phyloP scores from a whole-genome alignment of 2,329 filamentous ascomycete genomes.

The Exophiala aquamarina region DNA sequence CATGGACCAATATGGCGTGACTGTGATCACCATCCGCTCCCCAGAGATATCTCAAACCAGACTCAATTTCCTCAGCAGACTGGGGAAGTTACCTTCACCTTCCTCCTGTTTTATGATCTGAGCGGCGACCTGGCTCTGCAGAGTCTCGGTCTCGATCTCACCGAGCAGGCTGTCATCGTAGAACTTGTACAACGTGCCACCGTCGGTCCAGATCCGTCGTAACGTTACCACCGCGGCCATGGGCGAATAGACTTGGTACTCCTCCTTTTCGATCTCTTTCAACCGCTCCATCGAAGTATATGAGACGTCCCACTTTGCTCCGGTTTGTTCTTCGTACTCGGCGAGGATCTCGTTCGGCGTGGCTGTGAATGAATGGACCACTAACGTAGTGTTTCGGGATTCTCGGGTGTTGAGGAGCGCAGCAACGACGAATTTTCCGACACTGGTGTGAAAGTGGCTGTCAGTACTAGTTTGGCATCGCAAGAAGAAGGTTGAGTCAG shows the following conservation, averaged over 20 bases:
- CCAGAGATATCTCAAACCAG: conserved; percentile 13
- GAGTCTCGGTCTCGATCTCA: conserved; percentile 52
- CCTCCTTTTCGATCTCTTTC: conserved; percentile 57
- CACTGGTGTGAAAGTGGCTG: conserved; percentile 47
- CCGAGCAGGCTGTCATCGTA: conserved; percentile 65
- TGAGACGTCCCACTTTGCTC: conserved; percentile 53
- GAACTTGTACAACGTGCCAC: conserved; percentile 68
- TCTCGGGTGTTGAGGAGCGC: conserved; percentile 58
- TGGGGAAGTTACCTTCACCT: conserved; percentile 26
- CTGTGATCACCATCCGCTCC: too few species aligned
- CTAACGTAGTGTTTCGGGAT: conserved; percentile 58
- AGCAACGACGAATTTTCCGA: conserved; percentile 65
- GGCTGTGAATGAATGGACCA: conserved; percentile 70
- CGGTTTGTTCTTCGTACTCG: conserved; percentile 69
- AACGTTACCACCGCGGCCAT: conserved; percentile 60
- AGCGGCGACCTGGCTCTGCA: conserved; percentile 41
- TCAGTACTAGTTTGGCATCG: too few species aligned
- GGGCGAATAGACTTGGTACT: conserved; percentile 56
- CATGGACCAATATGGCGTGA: too few species aligned
- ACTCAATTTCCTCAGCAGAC: conserved; percentile 27
- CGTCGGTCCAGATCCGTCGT: conserved; percentile 70
- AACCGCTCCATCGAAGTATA: conserved; percentile 57
- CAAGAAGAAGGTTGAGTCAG: background rate
- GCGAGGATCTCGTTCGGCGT: conserved; percentile 62
- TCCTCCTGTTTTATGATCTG: conserved; percentile 27